phyloP scores from a whole-genome alignment of 148 eudicot species.

The Cornus kousa region DNA sequence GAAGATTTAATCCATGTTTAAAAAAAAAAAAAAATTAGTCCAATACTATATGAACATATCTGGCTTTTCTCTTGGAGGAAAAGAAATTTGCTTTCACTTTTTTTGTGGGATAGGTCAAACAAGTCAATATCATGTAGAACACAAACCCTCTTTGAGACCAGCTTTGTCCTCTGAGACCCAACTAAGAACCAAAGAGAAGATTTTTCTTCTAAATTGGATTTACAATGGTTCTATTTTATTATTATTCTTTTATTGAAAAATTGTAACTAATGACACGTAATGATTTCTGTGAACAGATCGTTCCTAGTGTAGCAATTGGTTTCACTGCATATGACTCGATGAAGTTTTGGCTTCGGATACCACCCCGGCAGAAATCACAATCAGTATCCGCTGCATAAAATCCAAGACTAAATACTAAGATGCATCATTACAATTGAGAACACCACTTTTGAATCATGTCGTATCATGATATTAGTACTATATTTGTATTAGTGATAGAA shows the following conservation, averaged over 20 bases:
- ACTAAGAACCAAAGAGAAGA: no score
- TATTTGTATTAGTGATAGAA: no score
- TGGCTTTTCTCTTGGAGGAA: neutral
- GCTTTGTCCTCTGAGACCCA: neutral
- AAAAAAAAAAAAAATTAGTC: no score
- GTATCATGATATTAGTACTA: neutral
- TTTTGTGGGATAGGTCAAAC: neutral
- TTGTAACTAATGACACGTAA: neutral
- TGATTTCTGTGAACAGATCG: slow-evolving; percentile 39
- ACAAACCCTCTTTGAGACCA: neutral
- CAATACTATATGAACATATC: neutral
- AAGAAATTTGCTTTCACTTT: neutral
- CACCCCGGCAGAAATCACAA: slow-evolving; percentile 47
- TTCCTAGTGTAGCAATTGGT: slow-evolving; percentile 84
- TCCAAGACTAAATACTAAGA: neutral
- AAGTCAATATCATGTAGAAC: no score
- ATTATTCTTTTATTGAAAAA: neutral
- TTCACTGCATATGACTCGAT: slow-evolving; percentile 78
- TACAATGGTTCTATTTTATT: neutral
- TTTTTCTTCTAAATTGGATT: neutral
- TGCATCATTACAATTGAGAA: neutral
- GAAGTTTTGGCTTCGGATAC: slow-evolving; percentile 64
- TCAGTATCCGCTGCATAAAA: slow-evolving; percentile 29
- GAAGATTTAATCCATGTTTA: no score
- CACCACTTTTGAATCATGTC: neutral